A percentile compares a stretch with the other conserved stretches of the same genome.
These are phyloP conservation scores for Lactifluus subvellereus DNA, from an alignment of 768 basidiomycete species.

Conservation along the genomic window DNA sequence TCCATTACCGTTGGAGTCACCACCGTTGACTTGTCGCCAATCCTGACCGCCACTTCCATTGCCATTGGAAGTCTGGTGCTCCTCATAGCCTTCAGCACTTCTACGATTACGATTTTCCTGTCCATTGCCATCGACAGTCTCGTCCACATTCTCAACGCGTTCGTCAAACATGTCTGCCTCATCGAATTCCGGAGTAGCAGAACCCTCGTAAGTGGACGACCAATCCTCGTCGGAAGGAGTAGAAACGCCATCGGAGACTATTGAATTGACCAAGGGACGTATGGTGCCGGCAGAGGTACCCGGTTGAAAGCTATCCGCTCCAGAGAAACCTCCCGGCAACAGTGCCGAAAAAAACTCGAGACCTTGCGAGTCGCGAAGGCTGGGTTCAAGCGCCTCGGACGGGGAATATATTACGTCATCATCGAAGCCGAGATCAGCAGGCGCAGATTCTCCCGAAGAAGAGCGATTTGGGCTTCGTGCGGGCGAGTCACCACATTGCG, in stretches of 20 bases:
- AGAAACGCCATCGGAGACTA: constrained; percentile 13
- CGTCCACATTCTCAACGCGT: neutral
- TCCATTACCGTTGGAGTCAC: constrained; percentile 30
- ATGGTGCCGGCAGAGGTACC: constrained; percentile 45
- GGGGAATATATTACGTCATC: constrained; percentile 5
- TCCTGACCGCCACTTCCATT: constrained; percentile 22
- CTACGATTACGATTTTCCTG: neutral
- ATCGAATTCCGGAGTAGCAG: constrained; percentile 10
- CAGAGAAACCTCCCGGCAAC: constrained; percentile 11
- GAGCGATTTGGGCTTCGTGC: constrained; percentile 13
- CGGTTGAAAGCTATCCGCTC: constrained; percentile 34
- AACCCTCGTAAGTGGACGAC: constrained; percentile 8
- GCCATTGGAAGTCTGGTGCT: constrained; percentile 4
- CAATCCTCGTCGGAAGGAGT: constrained; percentile 20
- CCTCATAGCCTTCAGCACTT: neutral
- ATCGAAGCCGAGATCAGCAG: constrained; percentile 9
- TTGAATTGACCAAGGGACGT: constrained; percentile 28
- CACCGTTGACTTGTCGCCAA: constrained; percentile 24
- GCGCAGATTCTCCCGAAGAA: constrained; percentile 11
- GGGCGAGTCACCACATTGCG: constrained; percentile 11
- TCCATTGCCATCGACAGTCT: constrained; percentile 8
- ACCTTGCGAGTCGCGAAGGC: constrained; percentile 10
- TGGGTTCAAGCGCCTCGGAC: neutral
- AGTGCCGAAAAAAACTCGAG: constrained; percentile 10
- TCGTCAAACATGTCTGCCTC: constrained; percentile 12